These are phyloP conservation scores for Carex cristatella DNA, from an alignment of 176 grass and related monocot genomes.

Conservation along the genomic window DNA sequence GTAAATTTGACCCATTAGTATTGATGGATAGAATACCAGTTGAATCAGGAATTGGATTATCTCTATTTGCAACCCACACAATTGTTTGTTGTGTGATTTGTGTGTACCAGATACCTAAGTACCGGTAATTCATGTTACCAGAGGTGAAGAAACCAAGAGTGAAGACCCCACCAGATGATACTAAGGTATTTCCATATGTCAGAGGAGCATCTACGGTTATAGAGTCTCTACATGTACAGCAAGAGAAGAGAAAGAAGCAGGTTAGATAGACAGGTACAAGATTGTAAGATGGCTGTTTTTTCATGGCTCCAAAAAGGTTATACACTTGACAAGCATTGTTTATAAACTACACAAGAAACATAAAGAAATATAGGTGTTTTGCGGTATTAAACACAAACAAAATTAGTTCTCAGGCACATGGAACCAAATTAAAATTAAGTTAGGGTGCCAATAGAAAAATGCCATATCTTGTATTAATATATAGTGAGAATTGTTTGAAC, in stretches of 20 bases:
- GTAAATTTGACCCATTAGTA: slow-evolving; percentile 28
- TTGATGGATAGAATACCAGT: slow-evolving; percentile 27
- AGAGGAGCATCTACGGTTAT: slow-evolving; percentile 25
- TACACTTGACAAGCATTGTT: not conserved
- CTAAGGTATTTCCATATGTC: slow-evolving; percentile 31
- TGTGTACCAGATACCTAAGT: slow-evolving; percentile 79
- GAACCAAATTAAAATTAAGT: not conserved
- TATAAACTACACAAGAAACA: not conserved
- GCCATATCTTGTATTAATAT: no score
- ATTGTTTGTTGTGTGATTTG: slow-evolving; percentile 34
- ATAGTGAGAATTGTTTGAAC: not conserved
- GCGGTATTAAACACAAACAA: not conserved
- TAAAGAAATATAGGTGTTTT: not conserved
- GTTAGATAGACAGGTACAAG: slow-evolving; percentile 14
- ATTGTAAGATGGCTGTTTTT: not conserved
- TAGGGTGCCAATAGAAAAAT: not conserved
- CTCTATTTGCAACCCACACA: slow-evolving; percentile 79
- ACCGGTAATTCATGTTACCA: slow-evolving; percentile 22
- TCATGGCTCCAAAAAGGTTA: not conserved
- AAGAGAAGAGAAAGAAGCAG: slow-evolving; percentile 4
- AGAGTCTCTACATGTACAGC: slow-evolving; percentile 12
- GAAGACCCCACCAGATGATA: slow-evolving; percentile 37
- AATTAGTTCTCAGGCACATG: not conserved
- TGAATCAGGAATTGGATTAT: slow-evolving; percentile 23
- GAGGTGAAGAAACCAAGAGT: slow-evolving; percentile 68